Base-by-base conservation (phyloP, 2,329 filamentous ascomycete species). In the Epichloe gansuensis region DNA sequence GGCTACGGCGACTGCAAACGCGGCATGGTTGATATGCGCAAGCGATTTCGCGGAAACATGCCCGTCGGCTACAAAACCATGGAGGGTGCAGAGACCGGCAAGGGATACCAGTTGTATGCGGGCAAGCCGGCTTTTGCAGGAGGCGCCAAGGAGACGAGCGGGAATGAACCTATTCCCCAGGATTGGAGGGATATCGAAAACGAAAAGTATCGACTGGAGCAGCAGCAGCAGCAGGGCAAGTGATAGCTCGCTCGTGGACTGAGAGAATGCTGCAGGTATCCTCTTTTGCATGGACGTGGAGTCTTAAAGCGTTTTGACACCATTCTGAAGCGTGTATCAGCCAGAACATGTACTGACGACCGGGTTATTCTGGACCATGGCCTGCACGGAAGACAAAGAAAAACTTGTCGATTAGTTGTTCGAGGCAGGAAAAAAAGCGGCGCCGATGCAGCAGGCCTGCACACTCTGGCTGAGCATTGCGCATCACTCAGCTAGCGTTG, bases 1-100 rank as follows among this genome's bases (percentile, higher is more conserved):
- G 89, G 90, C 46, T 93, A 94, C 63, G 87, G 88, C 67, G 88
- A 96, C 67, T 98, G 93, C 79, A 94, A 95, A 65, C 86, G 91
- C 59, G 93, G 93, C 59, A 82, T 95, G 82, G 86, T 97, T 61
- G 93, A 98, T 69, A 98, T 98, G 93, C 88, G 93, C 68, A 97
- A 97, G 74, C 86, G 93, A 37, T 97, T 98, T 72, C 82, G 93
- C 52, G 93, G 93, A 54, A 97, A 97, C 73, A 82, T 89, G 67
- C 90, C 93, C 51, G 83, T 95, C 58, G 76, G 81, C 25, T 80
- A 85, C 59, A 75, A 73, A 63, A 71, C 75, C 54, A 72, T 82
- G 61, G 76, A 82, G 64, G 57, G 60, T 50, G 68, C 56, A 53
- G 83, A 88, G 59, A 72, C 73, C 11, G 75, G 74, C 56, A 71